A percentile compares a stretch with the other conserved stretches of the same genome.
These are phyloP conservation scores for Diaporthe capsici DNA, from an alignment of 2,329 filamentous ascomycete species.

Conservation along the genomic window DNA sequence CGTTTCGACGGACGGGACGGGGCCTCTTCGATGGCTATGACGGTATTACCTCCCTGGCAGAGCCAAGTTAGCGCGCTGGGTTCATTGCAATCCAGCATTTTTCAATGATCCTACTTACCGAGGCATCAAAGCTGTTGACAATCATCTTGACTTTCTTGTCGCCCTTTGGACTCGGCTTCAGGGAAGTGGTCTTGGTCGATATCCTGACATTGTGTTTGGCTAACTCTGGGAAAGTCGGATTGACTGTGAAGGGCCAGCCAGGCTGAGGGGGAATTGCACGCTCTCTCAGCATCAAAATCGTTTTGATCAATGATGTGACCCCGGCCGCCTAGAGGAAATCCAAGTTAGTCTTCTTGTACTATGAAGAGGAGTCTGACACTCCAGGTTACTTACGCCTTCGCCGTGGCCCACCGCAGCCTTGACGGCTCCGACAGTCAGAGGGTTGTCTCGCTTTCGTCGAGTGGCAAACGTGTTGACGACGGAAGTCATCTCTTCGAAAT, in stretches of 20 bases:
- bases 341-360: neutral
- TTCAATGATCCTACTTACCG: neutral
- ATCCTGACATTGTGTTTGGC: neutral
- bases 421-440: slow-evolving; percentile 14
- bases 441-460: slow-evolving; percentile 1
- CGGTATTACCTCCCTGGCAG: slow-evolving; percentile 13
- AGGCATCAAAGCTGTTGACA: slow-evolving; percentile 14
- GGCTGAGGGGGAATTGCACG: slow-evolving; percentile 13
- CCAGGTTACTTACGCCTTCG: slow-evolving; percentile 14
- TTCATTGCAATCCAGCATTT: neutral
- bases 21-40: slow-evolving; percentile 3
- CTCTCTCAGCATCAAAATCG: slow-evolving; percentile 23
- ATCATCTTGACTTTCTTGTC: neutral
- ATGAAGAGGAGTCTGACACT: neutral
- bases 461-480: neutral
- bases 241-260: neutral
- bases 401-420: slow-evolving; percentile 25
- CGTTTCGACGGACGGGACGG: neutral
- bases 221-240: slow-evolving; percentile 17
- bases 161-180: neutral
- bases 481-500: slow-evolving; percentile 10
- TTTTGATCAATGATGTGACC: slow-evolving; percentile 3
- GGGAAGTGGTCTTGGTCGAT: neutral
- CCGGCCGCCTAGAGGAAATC: neutral
- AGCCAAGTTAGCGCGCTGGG: neutral